A percentile compares a stretch with the other conserved stretches of the same genome.
phyloP scores from a whole-genome alignment of 768 basidiomycete genomes.

The Tricholomella constricta region DNA sequence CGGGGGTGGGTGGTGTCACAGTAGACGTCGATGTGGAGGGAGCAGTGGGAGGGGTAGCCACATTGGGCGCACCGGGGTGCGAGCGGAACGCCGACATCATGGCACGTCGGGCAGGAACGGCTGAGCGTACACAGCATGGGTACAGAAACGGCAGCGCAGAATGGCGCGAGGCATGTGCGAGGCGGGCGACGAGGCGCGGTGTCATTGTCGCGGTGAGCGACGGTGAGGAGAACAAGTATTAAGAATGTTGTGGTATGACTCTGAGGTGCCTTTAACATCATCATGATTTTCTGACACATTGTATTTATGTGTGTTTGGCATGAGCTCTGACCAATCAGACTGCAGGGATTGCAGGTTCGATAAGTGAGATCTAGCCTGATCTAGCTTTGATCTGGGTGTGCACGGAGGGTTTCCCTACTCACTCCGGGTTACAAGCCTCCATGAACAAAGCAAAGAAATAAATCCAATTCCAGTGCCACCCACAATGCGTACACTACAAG shows the following conservation, averaged over 20 bases:
- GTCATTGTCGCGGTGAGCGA: slow-evolving; percentile 21
- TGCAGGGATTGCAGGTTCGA: slow-evolving; percentile 8
- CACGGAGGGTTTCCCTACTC: too few species aligned
- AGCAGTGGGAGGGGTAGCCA: background rate
- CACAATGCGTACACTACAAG: background rate
- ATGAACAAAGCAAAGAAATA: background rate
- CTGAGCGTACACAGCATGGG: slow-evolving; percentile 32
- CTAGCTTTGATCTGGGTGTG: too few species aligned
- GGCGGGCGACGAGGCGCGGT: slow-evolving; percentile 30
- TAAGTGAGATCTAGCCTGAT: background rate
- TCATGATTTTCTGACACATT: slow-evolving; percentile 23
- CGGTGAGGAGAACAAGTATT: background rate
- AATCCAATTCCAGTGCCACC: background rate
- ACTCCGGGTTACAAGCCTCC: too few species aligned
- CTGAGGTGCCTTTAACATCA: too few species aligned
- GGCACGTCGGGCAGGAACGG: slow-evolving; percentile 50
- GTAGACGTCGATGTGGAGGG: slow-evolving; percentile 3
- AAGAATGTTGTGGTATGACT: background rate
- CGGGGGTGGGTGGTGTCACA: slow-evolving; percentile 41
- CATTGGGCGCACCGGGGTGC: slow-evolving; percentile 20
- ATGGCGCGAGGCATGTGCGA: slow-evolving; percentile 32
- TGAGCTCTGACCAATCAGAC: slow-evolving; percentile 18
- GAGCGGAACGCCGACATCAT: slow-evolving; percentile 69
- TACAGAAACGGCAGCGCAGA: slow-evolving; percentile 33
- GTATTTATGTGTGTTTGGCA: slow-evolving; percentile 12